Percentiles rank a stretch among this genome's conserved stretches.
These are phyloP conservation scores for Penicillium hordei DNA, from an alignment of 2,329 filamentous ascomycete genomes.

Conservation along the genomic window DNA sequence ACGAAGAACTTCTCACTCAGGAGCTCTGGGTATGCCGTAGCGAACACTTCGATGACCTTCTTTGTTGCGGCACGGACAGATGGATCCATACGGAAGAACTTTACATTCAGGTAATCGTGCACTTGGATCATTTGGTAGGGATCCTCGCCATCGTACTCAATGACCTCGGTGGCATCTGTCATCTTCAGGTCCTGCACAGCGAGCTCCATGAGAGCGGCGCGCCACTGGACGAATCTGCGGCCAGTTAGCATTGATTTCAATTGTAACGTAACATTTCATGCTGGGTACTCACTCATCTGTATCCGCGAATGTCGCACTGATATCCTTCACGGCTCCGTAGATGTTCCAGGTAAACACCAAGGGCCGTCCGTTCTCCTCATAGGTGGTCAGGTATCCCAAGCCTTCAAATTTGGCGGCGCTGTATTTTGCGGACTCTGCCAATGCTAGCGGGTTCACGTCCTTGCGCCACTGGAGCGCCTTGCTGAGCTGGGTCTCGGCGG, in stretches of 20 bases:
- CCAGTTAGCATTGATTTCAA: constrained; percentile 1
- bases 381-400: constrained; percentile 77
- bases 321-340: constrained; percentile 82
- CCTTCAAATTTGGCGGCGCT: constrained; percentile 69
- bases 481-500: constrained; percentile 74
- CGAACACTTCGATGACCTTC: constrained; percentile 79
- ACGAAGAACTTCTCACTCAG: constrained; percentile 92
- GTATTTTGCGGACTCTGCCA: constrained; percentile 63
- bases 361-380: constrained; percentile 56
- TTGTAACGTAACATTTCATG: background rate
- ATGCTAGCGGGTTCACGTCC: constrained; percentile 67
- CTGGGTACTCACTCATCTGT: constrained; percentile 65
- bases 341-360: constrained; percentile 86
- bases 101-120: constrained; percentile 87
- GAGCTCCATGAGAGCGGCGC: constrained; percentile 85
- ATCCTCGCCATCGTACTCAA: constrained; percentile 62
- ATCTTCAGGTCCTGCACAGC: constrained; percentile 74
- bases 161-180: constrained; percentile 67
- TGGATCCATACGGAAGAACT: constrained; percentile 79
- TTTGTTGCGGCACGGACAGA: constrained; percentile 72
- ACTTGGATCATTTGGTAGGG: constrained; percentile 90
- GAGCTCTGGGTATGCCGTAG: constrained; percentile 83
- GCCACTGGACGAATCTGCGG: constrained; percentile 80
- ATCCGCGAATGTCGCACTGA: constrained; percentile 77
- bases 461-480: constrained; percentile 83